Evolutionary conservation across 1,284 basidiomycete genomes (phyloP).

Genomic region (Naganishia liquefaciens): DNA sequence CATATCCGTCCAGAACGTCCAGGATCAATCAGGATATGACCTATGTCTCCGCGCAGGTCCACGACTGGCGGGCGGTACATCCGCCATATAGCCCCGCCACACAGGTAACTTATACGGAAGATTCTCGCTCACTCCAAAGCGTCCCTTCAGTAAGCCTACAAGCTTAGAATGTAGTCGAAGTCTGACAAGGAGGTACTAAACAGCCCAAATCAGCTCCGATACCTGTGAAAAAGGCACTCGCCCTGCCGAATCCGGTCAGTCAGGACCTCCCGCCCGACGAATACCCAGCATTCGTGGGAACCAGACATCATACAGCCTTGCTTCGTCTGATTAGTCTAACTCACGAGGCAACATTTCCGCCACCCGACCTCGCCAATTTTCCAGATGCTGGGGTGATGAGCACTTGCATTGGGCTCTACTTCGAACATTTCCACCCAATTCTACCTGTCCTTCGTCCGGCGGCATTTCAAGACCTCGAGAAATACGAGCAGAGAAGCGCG

Average conservation of each 20-base stretch:
- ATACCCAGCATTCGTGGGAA: constrained; percentile 34
- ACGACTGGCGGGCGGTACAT: not conserved
- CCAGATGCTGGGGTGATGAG: constrained; percentile 42
- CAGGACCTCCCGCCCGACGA: not conserved
- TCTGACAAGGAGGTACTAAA: constrained; percentile 23
- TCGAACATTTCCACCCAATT: constrained; percentile 46
- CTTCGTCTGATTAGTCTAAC: constrained; percentile 44
- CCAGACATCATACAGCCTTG: constrained; percentile 43
- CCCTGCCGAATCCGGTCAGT: constrained; percentile 11
- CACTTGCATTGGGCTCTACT: constrained; percentile 46
- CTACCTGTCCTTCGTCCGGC: constrained; percentile 45
- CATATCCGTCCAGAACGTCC: constrained; percentile 23
- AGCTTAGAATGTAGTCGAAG: too few species aligned
- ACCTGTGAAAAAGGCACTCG: constrained; percentile 6
- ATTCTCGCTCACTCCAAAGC: not conserved
- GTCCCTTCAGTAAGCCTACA: too few species aligned
- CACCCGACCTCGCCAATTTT: constrained; percentile 45
- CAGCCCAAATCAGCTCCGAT: constrained; percentile 11
- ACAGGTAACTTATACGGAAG: not conserved
- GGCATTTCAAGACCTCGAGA: constrained; percentile 32
- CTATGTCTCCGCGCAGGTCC: not conserved
- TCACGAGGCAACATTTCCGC: constrained; percentile 42
- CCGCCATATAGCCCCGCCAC: constrained; percentile 35
- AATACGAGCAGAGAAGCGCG: constrained; percentile 17
- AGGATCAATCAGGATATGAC: constrained; percentile 21